phyloP scores from a whole-genome alignment of 345 rosid genomes.

The Stellera chamaejasme region DNA sequence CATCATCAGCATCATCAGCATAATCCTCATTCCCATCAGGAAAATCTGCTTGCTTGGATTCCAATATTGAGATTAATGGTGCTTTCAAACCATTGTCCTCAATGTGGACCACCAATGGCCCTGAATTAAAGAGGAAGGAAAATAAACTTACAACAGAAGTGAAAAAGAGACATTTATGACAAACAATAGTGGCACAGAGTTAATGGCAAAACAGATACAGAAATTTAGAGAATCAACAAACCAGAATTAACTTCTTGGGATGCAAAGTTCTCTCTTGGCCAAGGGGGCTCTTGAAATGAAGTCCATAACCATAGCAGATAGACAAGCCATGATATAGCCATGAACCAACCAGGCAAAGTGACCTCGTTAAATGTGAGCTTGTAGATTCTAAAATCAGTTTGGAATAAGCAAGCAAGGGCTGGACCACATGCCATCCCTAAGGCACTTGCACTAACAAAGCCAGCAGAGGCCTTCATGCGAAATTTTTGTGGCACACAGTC shows the following conservation, averaged over 20 bases:
- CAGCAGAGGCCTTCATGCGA: constrained; percentile 77
- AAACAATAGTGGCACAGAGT: not conserved
- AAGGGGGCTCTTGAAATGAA: constrained; percentile 55
- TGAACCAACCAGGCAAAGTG: constrained; percentile 78
- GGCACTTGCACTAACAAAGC: constrained; percentile 89
- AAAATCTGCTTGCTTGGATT: constrained; percentile 27
- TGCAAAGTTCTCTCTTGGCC: constrained; percentile 21
- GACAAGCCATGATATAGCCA: constrained; percentile 62
- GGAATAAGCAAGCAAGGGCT: constrained; percentile 74
- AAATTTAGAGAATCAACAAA: constrained; percentile 12
- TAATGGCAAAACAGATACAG: not conserved
- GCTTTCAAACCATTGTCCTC: constrained; percentile 39
- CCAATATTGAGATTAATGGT: constrained; percentile 38
- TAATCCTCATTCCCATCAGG: constrained; percentile 34
- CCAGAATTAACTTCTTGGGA: constrained; percentile 32
- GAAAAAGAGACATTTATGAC: not conserved
- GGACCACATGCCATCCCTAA: constrained; percentile 95
- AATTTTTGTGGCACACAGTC: constrained; percentile 69
- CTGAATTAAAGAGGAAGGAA: constrained; percentile 18
- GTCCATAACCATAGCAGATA: constrained; percentile 52
- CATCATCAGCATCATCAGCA: constrained; percentile 37
- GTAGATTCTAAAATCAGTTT: constrained; percentile 52
- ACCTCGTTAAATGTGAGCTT: constrained; percentile 54
- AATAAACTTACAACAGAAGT: not conserved
- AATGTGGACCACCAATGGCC: constrained; percentile 27